Base-by-base conservation (phyloP, 768 basidiomycete genomes). In the Tricholoma sp. region DNA sequence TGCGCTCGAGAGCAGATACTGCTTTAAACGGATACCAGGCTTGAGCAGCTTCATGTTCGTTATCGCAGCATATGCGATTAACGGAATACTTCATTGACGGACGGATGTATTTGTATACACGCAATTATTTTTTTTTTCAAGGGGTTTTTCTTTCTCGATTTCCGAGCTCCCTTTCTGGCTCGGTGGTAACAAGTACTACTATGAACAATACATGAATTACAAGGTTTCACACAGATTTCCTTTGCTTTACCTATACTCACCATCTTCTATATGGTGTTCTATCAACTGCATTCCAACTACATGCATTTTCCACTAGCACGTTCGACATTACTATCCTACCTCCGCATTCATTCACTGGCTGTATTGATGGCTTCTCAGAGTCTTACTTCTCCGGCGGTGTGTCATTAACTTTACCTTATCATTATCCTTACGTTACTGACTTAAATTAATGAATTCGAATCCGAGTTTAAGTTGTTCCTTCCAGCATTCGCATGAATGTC, bases 1-100 rank as follows among this genome's bases (percentile, higher is more conserved):
- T 73, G n/a, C 70, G 71, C 31, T 65, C 68, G 24, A 57, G 63
- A 44, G 24, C 24, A 24, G 62, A 59, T 17, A 15, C 47, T 29
- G 54, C 53, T 15, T 55, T 61, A 32, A 61, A 47, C 29, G 49
- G 53, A 20, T 57, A 57, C 42, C 55, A 53, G 15, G 18, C 20
- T 12, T 42, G 44, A 52, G 47, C 17, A 24, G 24, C 24, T 24
- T 24, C 24, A 24, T 24, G 24, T 24, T 24, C 24, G 24, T 4
- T 24, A 24, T 24, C 24, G 24, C 24, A 24, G 24, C 24, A 24
- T 24, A 24, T 24, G 24, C 47, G 13, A 15, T 13, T 45, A 32
- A 33, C 45, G 51, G 20, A 47, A 56, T 51, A 56, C 50, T 24
- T 24, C 49, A 31, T 54, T 42, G 9, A 31, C 36, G 49, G 32